Percentiles rank a stretch among this genome's conserved stretches.
These are phyloP conservation scores for Pistacia atlantica DNA, from an alignment of 345 rosid genomes.

Conservation along the genomic window DNA sequence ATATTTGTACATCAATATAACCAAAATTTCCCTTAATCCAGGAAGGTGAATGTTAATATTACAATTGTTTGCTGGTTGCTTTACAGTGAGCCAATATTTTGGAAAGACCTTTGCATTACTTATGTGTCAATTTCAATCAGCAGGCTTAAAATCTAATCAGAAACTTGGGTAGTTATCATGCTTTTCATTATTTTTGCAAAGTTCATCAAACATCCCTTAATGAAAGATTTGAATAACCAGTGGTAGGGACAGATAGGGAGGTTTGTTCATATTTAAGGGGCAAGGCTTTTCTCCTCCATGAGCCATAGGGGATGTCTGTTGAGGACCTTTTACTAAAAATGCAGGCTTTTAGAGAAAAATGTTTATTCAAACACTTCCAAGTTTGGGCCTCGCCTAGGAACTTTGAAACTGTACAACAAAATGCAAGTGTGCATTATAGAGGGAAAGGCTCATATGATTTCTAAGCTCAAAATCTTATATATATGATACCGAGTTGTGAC, in stretches of 20 bases:
- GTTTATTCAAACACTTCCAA: not conserved
- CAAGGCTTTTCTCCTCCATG: not conserved
- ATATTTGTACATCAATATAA: not conserved
- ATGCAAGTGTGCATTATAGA: too few species aligned
- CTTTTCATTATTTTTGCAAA: too few species aligned
- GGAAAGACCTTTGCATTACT: too few species aligned
- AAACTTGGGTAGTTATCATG: too few species aligned
- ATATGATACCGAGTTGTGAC: not conserved
- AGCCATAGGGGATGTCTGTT: not conserved
- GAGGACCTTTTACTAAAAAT: not conserved
- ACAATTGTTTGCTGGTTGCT: not conserved
- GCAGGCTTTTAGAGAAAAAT: not conserved
- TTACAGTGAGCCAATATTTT: not conserved
- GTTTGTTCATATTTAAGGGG: not conserved
- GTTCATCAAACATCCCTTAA: too few species aligned
- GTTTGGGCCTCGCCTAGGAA: too few species aligned
- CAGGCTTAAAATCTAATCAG: too few species aligned
- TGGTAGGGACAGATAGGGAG: not conserved
- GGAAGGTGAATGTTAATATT: not conserved
- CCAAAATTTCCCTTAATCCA: not conserved
- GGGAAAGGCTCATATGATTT: too few species aligned
- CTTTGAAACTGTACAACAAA: too few species aligned
- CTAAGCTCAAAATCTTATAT: not conserved
- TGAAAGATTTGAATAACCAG: not conserved
- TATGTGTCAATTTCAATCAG: too few species aligned